Conservation (phyloP, 495 filamentous ascomycete genomes). For the Recurvomyces mirabilis region DNA sequence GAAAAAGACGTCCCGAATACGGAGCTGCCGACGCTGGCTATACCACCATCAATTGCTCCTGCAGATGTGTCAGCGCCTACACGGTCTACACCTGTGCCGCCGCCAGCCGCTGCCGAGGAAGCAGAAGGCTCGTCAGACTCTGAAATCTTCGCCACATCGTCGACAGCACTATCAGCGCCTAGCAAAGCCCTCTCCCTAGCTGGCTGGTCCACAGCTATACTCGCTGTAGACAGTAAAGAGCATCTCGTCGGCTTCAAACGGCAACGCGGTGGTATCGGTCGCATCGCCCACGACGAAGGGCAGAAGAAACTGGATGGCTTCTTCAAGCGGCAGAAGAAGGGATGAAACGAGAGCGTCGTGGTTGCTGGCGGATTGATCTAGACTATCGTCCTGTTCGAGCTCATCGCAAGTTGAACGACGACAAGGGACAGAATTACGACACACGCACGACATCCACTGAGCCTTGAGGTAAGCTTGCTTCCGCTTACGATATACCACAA, state of each 20-base stretch:
- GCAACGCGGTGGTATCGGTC: constrained; percentile 67
- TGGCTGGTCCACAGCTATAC: constrained; percentile 34
- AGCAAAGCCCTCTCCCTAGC: constrained; percentile 3
- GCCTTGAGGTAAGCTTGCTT: neutral
- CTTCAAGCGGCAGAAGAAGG: constrained; percentile 46
- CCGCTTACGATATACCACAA: too few species aligned
- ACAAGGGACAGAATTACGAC: too few species aligned
- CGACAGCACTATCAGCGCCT: neutral
- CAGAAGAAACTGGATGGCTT: constrained; percentile 71
- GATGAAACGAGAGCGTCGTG: constrained; percentile 10
- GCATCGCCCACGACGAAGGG: constrained; percentile 54
- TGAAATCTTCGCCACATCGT: too few species aligned
- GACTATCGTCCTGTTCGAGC: too few species aligned
- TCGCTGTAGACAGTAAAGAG: constrained; percentile 48
- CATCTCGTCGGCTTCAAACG: constrained; percentile 66
- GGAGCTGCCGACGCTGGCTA: neutral
- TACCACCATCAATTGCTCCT: neutral
- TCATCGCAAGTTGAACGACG: too few species aligned
- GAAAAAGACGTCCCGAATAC: neutral
- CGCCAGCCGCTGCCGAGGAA: neutral
- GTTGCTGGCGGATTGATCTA: too few species aligned
- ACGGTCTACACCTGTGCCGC: too few species aligned
- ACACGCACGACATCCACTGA: too few species aligned
- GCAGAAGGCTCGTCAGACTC: too few species aligned
- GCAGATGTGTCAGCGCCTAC: too few species aligned